These are phyloP conservation scores for Noccaea bulbosa DNA, from an alignment of 345 rosid species.

Conservation along the genomic window DNA sequence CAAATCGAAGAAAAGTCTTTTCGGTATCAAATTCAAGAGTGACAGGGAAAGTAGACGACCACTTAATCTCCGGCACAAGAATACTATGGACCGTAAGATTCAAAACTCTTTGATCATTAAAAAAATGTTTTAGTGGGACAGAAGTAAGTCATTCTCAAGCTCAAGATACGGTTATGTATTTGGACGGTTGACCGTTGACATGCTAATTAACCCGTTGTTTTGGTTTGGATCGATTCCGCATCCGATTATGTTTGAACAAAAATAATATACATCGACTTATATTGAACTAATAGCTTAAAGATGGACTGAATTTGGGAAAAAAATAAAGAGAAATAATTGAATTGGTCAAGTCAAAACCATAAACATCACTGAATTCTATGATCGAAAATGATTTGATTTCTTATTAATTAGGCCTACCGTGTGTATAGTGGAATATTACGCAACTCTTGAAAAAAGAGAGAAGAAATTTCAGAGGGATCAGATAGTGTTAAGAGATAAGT, in stretches of 20 bases:
- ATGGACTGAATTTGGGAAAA: neutral
- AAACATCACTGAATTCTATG: conserved; percentile 5
- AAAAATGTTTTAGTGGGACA: neutral
- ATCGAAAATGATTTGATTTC: conserved; percentile 19
- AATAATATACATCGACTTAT: neutral
- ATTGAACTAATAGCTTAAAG: neutral
- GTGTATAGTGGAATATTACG: conserved; percentile 36
- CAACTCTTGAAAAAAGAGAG: neutral
- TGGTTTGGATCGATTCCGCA: neutral
- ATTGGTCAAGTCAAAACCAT: conserved; percentile 38
- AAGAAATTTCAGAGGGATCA: neutral
- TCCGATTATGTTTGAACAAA: neutral
- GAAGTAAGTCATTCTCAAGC: neutral
- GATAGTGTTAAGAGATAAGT: conserved; percentile 31
- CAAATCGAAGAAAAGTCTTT: neutral
- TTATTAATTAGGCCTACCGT: neutral
- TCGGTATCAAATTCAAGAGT: neutral
- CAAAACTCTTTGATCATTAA: neutral
- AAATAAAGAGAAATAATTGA: neutral
- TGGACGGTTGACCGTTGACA: neutral
- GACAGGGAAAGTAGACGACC: neutral
- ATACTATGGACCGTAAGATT: neutral
- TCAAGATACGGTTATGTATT: neutral
- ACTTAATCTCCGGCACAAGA: neutral
- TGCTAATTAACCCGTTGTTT: neutral